Conservation (phyloP, 1,139 yeast genomes). For the Lodderomyces parapsilosis region DNA sequence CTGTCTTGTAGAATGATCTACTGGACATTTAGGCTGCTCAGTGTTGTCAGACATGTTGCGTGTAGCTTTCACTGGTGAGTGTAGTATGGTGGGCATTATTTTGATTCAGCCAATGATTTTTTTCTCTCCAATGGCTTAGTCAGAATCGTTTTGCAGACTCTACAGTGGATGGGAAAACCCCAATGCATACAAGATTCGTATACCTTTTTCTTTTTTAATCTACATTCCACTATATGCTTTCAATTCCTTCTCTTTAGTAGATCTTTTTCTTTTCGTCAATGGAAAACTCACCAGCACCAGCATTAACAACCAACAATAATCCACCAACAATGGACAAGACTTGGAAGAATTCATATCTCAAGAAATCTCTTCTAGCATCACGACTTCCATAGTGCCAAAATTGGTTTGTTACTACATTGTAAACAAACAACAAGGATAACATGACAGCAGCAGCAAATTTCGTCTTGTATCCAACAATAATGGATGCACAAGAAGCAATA, state of each 20-base stretch:
- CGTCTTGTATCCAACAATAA: conserved; percentile 91
- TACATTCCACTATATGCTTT: not conserved
- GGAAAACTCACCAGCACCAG: conserved; percentile 95
- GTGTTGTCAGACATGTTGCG: conserved; percentile 9
- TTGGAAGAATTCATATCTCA: conserved; percentile 93
- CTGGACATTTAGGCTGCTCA: conserved; percentile 25
- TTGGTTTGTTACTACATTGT: conserved; percentile 79
- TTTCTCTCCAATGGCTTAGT: not conserved
- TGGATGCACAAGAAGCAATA: conserved; percentile 68
- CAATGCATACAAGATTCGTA: not conserved
- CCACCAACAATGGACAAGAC: conserved; percentile 96
- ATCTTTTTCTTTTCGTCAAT: conserved; percentile 96
- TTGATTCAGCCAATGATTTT: not conserved
- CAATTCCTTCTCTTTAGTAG: conserved; percentile 42
- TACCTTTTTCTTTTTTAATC: not conserved
- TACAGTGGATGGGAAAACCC: not conserved
- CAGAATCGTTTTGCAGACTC: not conserved
- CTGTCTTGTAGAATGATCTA: conserved; percentile 34
- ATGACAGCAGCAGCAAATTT: conserved; percentile 82
- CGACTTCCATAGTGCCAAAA: conserved; percentile 78
- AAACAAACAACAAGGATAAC: conserved; percentile 69
- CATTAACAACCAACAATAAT: conserved; percentile 80
- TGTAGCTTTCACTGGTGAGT: no score
- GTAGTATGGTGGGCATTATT: no score
- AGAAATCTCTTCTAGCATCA: conserved; percentile 82